Base-by-base conservation (phyloP, 805 yeast genomes). In the Schwanniomyces vanrijiae region DNA sequence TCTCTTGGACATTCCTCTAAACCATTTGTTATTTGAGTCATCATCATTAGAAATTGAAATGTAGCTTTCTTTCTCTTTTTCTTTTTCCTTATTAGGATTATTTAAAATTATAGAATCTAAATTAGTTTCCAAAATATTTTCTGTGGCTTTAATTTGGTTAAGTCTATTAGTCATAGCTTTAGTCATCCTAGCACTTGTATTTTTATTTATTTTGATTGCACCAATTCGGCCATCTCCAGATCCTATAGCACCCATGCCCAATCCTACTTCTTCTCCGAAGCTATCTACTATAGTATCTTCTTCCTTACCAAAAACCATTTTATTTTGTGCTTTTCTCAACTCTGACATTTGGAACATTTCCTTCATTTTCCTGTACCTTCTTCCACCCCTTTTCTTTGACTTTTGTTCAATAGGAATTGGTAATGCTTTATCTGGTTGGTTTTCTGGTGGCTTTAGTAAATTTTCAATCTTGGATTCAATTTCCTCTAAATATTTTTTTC, bases 301-400 rank as follows among this genome's bases (percentile, higher is more conserved):
- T 51, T 76, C 73, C 55, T 83, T 78, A 5, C 96, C 97, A 68
- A 92, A 91, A 37, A 77, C 86, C 81, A 91, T 77, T 58, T 87
- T 80, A 61, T 92, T 90, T 58, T 89, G 96, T 2, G 96, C 86
- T 53, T 82, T 85, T 29, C 90, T 83, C 38, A 88, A 62, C 45
- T 90, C 96, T 0, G 96, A 85, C 76, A 87, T 77, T 57, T 84
- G 84, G 66, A 86, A 84, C 59, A 88, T 83, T 60, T 90, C 88
- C 63, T 88, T 90, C 70, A 82, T 78, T 64, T 90, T 90, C 43
- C 96, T 75, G 55, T 86, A 77, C 46, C 92, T 70, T 53, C 83
- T 73, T 0, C 99, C 99, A 1, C 95, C 97, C 56, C 99, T 75
- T 55, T 84, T 88, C 66, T 89, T 88, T 4, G 92, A 83, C 42